Percentiles rank a stretch among this genome's conserved stretches.
Conservation (phyloP, 2,329 filamentous ascomycete species). For the Phaeophleospora eucalypticola region DNA sequence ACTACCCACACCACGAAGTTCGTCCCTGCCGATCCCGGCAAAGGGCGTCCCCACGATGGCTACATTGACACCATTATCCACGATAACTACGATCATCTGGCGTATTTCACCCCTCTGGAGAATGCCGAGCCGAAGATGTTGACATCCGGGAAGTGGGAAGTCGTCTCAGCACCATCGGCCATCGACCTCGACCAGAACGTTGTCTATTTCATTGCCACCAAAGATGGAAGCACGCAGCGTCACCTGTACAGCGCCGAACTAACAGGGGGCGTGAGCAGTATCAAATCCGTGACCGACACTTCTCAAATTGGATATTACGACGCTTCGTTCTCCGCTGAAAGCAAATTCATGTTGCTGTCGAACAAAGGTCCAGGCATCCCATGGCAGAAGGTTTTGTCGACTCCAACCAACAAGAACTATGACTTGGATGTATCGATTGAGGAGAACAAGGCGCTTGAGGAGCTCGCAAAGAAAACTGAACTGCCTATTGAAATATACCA, state of each 20-base stretch:
- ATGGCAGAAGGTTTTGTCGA: slow-evolving; percentile 86
- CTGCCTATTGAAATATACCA: slow-evolving; percentile 79
- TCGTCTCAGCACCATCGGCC: slow-evolving; percentile 76
- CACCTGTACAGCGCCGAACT: slow-evolving; percentile 89
- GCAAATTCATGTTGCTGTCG: slow-evolving; percentile 77
- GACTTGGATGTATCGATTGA: slow-evolving; percentile 59
- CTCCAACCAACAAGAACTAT: slow-evolving; percentile 57
- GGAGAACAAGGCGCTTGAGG: slow-evolving; percentile 66
- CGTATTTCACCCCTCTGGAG: slow-evolving; percentile 87
- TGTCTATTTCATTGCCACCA: slow-evolving; percentile 86
- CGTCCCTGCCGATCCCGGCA: slow-evolving; percentile 75
- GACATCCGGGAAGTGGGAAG: slow-evolving; percentile 88
- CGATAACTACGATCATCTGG: slow-evolving; percentile 83
- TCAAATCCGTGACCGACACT: slow-evolving; percentile 70
- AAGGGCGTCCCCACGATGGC: slow-evolving; percentile 69
- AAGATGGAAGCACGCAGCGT: slow-evolving; percentile 81
- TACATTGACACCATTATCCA: slow-evolving; percentile 90
- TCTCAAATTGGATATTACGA: slow-evolving; percentile 71
- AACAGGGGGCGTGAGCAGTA: slow-evolving; percentile 60
- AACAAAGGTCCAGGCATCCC: slow-evolving; percentile 83
- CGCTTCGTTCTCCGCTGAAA: slow-evolving; percentile 77
- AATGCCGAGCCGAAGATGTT: slow-evolving; percentile 77
- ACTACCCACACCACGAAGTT: slow-evolving; percentile 81
- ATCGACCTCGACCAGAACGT: slow-evolving; percentile 80
- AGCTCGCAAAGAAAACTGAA: slow-evolving; percentile 69